Base-by-base conservation (phyloP, 2,329 filamentous ascomycete genomes). In the Amylocarpus encephaloides region DNA sequence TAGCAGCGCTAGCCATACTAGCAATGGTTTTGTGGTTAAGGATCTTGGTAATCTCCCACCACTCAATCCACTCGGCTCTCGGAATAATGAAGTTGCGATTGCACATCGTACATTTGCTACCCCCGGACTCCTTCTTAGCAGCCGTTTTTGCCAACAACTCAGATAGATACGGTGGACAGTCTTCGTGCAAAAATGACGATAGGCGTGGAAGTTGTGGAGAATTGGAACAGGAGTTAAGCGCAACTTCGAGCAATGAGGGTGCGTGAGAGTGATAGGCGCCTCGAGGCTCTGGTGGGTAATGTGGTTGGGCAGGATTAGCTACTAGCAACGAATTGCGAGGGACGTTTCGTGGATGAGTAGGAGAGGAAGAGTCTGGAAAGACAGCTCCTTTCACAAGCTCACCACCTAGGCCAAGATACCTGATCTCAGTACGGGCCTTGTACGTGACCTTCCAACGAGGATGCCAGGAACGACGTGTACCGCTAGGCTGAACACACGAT, bases 1-100 rank as follows among this genome's bases (percentile, higher is more conserved):
- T 59, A 1, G 57, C 58, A 2, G 59, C 56, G 50, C 52, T 62
- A 16, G 51, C 53, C 41, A 49, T 43, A 7, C 35, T 42, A 15
- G 45, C 45, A 10, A 47, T 43, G 6, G 46, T 45, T 26, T 52
- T 50, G 10, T 52, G 49, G 9, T 55, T 48, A 6, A 49, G 42
- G 19, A 54, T 49, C 38, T 53, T 59, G 10, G 59, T 55, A 30
- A 74, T 59, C 50, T 76, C 71, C 63, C 76, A 79, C 77, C 81
- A 85, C 60, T 85, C 82, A 6, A 85, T 66, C 81, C 82, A 85
- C 59, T 80, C 73, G 0, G 75, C 69, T 3, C 73, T 65, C 2
- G 80, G 76, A 18, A 77, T 67, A 6, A 80, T 67, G 3, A 77
- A 72, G 7, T 63, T 61, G 26, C 72, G 71, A 19, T 65, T 58